Percentiles rank a stretch among this genome's conserved stretches.
These are phyloP conservation scores for Aspergillus brasiliensis DNA, from an alignment of 2,329 filamentous ascomycete species.

Conservation along the genomic window DNA sequence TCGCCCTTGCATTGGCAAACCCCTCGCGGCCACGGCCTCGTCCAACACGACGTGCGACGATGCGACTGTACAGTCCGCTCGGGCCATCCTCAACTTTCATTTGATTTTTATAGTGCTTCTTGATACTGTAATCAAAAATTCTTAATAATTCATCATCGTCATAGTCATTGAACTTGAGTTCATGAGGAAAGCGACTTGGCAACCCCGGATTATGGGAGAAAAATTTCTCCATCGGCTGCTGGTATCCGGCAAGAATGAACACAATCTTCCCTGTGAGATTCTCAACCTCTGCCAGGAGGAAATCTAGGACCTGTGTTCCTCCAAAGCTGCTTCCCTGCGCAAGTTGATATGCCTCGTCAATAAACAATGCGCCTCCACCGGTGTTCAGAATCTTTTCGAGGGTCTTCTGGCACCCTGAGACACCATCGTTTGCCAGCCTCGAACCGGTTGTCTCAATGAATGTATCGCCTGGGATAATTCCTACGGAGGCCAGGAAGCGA, in stretches of 20 bases:
- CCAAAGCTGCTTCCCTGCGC: slow-evolving; percentile 61
- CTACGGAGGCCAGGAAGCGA: slow-evolving; percentile 63
- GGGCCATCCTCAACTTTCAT: slow-evolving; percentile 65
- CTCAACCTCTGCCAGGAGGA: slow-evolving; percentile 71
- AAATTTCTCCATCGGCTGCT: slow-evolving; percentile 74
- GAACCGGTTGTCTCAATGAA: slow-evolving; percentile 72
- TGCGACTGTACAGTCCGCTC: slow-evolving; percentile 64
- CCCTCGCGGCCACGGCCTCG: slow-evolving; percentile 64
- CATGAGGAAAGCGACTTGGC: slow-evolving; percentile 66
- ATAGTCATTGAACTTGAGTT: slow-evolving; percentile 71
- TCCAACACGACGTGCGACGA: slow-evolving; percentile 64
- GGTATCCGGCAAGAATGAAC: slow-evolving; percentile 74
- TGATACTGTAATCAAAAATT: slow-evolving; percentile 61
- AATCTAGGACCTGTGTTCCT: slow-evolving; percentile 68
- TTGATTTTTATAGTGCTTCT: slow-evolving; percentile 53
- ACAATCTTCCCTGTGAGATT: slow-evolving; percentile 69
- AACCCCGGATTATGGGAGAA: slow-evolving; percentile 74
- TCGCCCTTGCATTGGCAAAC: slow-evolving; percentile 71
- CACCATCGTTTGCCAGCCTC: slow-evolving; percentile 63
- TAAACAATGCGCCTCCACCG: slow-evolving; percentile 71
- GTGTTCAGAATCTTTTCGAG: slow-evolving; percentile 58
- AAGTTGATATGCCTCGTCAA: slow-evolving; percentile 79
- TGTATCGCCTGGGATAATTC: slow-evolving; percentile 60
- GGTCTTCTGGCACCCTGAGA: slow-evolving; percentile 59
- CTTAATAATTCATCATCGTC: slow-evolving; percentile 62